Conservation (phyloP, 768 basidiomycete genomes). For the Russula earlei region DNA sequence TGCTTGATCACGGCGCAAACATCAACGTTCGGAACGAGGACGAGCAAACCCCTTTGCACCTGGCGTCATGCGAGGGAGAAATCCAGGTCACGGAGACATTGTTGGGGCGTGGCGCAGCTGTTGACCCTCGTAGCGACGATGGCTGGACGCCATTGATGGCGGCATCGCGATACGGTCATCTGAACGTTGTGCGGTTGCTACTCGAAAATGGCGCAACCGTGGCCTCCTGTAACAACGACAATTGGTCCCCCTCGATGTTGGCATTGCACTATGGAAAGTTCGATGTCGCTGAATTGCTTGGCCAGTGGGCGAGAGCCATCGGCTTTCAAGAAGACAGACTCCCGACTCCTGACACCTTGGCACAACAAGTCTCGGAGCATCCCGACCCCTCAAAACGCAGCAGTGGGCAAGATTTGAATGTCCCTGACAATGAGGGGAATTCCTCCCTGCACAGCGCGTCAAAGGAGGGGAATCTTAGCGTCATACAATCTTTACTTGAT, state of each 20-base stretch:
- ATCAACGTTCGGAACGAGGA: neutral
- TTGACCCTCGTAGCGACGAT: neutral
- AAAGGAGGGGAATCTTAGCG: neutral
- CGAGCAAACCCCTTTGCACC: neutral
- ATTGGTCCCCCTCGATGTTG: too few relatives aligned
- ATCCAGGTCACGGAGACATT: neutral
- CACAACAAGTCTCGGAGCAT: too few relatives aligned
- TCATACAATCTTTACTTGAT: neutral
- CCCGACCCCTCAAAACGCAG: too few relatives aligned
- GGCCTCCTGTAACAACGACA: neutral
- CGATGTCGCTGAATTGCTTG: neutral
- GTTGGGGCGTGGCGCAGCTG: neutral
- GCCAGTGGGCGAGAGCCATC: too few relatives aligned
- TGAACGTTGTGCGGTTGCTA: neutral
- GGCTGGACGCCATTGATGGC: neutral
- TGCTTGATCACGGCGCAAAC: neutral
- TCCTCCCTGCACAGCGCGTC: neutral
- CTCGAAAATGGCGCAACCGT: neutral
- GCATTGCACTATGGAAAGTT: too few relatives aligned
- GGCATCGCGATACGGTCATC: neutral
- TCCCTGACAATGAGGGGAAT: too few relatives aligned
- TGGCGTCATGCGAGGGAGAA: neutral
- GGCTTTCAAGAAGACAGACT: too few relatives aligned
- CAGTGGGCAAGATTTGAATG: neutral
- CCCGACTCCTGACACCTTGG: too few relatives aligned